phyloP scores from a whole-genome alignment of 805 yeast genomes.

The Monosporozyma yasuniensis region DNA sequence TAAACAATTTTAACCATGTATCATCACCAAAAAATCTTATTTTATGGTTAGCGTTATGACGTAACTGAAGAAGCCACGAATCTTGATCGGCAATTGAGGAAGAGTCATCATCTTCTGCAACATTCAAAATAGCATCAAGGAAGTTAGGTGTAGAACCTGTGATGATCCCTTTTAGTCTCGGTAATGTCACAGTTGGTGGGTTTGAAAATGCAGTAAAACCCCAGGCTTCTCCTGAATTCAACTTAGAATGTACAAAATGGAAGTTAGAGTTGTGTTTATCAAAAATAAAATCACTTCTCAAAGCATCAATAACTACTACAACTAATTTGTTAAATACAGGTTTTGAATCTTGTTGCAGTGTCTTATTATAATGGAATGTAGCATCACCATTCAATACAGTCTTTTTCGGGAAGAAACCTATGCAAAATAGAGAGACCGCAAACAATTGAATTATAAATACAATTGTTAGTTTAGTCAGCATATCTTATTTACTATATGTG shows the following conservation, averaged over 20 bases:
- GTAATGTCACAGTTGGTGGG: conserved; percentile 96
- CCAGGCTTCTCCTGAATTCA: conserved; percentile 59
- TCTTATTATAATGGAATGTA: conserved; percentile 26
- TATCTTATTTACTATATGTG: background rate
- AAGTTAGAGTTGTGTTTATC: conserved; percentile 52
- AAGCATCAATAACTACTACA: conserved; percentile 85
- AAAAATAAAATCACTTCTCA: conserved; percentile 81
- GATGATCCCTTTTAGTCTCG: conserved; percentile 85
- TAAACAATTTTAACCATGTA: conserved; percentile 91
- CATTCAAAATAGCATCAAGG: conserved; percentile 85
- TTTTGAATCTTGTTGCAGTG: conserved; percentile 23
- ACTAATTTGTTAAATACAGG: conserved; percentile 54
- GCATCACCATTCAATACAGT: conserved; percentile 58
- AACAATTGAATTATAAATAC: conserved; percentile 32
- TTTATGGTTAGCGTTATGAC: conserved; percentile 20
- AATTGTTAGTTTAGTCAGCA: background rate
- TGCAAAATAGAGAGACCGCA: conserved; percentile 56
- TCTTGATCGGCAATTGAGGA: conserved; percentile 62
- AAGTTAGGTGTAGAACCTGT: conserved; percentile 94
- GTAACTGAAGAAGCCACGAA: conserved; percentile 75
- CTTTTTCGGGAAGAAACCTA: conserved; percentile 91
- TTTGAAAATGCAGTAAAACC: conserved; percentile 88
- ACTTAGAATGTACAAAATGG: conserved; percentile 53
- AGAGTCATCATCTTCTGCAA: conserved; percentile 83
- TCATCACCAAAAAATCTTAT: conserved; percentile 94